A percentile compares a stretch with the other conserved stretches of the same genome.
Evolutionary conservation across 768 basidiomycete genomes (phyloP).

Genomic region (Rickenella mellea): DNA sequence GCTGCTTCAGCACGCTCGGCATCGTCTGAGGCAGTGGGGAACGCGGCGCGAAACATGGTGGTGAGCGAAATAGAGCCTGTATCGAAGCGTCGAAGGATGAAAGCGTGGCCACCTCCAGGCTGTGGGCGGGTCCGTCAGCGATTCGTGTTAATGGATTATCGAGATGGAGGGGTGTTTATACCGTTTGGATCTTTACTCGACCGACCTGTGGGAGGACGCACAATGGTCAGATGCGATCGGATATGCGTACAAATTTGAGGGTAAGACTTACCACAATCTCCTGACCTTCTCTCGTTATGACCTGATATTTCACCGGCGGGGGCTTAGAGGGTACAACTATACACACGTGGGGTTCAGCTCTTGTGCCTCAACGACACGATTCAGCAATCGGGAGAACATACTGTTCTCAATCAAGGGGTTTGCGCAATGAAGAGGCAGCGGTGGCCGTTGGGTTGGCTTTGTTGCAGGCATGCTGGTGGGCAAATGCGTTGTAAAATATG

Average conservation of each 20-base stretch:
- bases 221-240: too few relatives aligned
- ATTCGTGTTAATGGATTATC: conserved; percentile 1
- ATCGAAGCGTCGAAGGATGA: conserved; percentile 89
- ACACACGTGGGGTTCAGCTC: neutral
- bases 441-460: conserved; percentile 9
- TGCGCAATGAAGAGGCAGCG: conserved; percentile 11
- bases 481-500: too few relatives aligned
- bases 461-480: too few relatives aligned
- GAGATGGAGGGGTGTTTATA: conserved; percentile 24
- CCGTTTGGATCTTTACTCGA: conserved; percentile 83
- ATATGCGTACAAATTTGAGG: too few relatives aligned
- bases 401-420: conserved; percentile 12
- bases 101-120: conserved; percentile 71
- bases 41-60: conserved; percentile 95
- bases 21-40: conserved; percentile 67
- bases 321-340: conserved; percentile 35
- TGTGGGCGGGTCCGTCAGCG: conserved; percentile 21
- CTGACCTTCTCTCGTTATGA: conserved; percentile 77
- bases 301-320: conserved; percentile 85
- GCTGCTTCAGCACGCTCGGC: conserved; percentile 73
- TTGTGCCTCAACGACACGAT: conserved; percentile 10
- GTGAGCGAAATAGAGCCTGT: conserved; percentile 88
- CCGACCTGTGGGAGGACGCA: conserved; percentile 63
- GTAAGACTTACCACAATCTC: conserved; percentile 63
- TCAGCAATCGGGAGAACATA: conserved; percentile 1